phyloP scores from a whole-genome alignment of 768 basidiomycete species.

The Psilocybe tampanensis region DNA sequence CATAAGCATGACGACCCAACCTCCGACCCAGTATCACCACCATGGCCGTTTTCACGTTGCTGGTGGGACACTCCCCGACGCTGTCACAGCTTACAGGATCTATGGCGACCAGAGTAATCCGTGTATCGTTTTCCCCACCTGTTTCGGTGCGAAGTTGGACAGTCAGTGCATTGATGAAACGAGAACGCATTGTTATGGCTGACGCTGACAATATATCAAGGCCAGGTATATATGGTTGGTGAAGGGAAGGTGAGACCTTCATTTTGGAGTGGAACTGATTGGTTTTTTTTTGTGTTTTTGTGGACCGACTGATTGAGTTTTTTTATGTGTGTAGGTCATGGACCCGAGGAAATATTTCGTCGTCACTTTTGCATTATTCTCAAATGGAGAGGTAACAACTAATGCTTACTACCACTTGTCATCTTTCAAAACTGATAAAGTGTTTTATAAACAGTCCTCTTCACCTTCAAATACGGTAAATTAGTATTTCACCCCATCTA shows the following conservation, averaged over 20 bases:
- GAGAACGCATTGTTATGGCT: too few relatives aligned
- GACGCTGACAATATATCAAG: conserved; percentile 28
- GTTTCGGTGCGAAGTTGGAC: conserved; percentile 55
- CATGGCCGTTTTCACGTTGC: conserved; percentile 55
- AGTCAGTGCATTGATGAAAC: conserved; percentile 34
- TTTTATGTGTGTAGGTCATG: conserved; percentile 35
- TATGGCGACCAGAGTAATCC: conserved; percentile 55
- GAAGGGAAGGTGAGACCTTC: conserved; percentile 42
- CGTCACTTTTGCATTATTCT: conserved; percentile 59
- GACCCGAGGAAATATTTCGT: conserved; percentile 54
- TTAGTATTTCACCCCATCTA: neutral
- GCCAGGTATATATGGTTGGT: conserved; percentile 50
- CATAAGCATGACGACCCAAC: conserved; percentile 9
- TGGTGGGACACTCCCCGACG: conserved; percentile 57
- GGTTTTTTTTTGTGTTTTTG: neutral
- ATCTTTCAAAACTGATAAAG: neutral
- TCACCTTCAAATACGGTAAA: conserved; percentile 63
- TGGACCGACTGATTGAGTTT: too few relatives aligned
- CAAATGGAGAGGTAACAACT: conserved; percentile 54
- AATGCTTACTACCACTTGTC: neutral
- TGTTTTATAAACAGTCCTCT: conserved; percentile 43
- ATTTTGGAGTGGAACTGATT: neutral
- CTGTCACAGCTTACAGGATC: conserved; percentile 58
- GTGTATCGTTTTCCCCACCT: conserved; percentile 60
- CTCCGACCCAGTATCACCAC: conserved; percentile 46